Evolutionary conservation across 1,284 basidiomycete genomes (phyloP).

Genomic region (Volvariella surrecta): DNA sequence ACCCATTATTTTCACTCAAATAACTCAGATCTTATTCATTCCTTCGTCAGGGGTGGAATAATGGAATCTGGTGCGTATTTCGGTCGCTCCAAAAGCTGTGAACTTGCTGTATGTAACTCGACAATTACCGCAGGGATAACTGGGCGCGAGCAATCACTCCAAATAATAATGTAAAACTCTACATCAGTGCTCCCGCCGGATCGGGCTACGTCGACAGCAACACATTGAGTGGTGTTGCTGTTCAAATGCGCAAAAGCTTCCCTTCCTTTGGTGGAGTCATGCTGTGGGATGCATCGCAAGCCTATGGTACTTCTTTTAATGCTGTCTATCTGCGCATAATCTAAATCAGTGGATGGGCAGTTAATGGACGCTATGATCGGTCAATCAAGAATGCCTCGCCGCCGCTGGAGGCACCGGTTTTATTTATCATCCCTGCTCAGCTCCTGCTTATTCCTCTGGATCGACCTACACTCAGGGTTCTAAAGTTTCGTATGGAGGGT

Average conservation of each 20-base stretch:
- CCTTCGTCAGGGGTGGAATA: slow-evolving; percentile 17
- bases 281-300: slow-evolving; percentile 68
- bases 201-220: slow-evolving; percentile 41
- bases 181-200: slow-evolving; percentile 55
- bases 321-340: too few species aligned
- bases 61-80: slow-evolving; percentile 15
- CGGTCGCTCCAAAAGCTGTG: slow-evolving; percentile 1
- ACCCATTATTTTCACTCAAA: slow-evolving; percentile 9
- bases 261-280: slow-evolving; percentile 67
- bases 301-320: slow-evolving; percentile 38
- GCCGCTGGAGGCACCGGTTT: slow-evolving; percentile 61
- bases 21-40: background rate
- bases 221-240: slow-evolving; percentile 41
- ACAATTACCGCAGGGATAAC: slow-evolving; percentile 48
- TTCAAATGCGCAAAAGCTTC: slow-evolving; percentile 51
- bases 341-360: background rate
- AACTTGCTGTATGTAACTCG: background rate
- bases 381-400: slow-evolving; percentile 54
- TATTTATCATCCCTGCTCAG: slow-evolving; percentile 52
- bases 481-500: slow-evolving; percentile 49
- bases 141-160: slow-evolving; percentile 49
- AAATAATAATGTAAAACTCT: slow-evolving; percentile 53
- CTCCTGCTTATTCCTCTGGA: slow-evolving; percentile 42
- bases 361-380: slow-evolving; percentile 48
- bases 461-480: slow-evolving; percentile 43